These are phyloP conservation scores for Pseudogymnoascus sp. DNA, from an alignment of 2,329 filamentous ascomycete genomes.

Conservation along the genomic window DNA sequence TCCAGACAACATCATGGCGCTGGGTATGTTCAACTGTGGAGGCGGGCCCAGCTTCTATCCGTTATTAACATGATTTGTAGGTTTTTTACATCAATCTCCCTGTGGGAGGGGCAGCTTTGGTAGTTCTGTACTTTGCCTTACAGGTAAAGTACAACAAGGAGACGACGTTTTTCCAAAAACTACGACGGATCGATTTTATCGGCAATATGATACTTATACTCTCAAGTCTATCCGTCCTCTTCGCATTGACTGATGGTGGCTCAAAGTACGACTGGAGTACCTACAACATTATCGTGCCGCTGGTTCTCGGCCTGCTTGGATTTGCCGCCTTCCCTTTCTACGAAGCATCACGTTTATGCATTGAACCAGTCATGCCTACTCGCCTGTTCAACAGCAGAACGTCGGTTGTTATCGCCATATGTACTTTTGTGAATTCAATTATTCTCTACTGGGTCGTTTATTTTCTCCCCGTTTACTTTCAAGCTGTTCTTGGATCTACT, in stretches of 20 bases:
- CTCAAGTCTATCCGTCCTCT: constrained; percentile 32
- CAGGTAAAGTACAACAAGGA: constrained; percentile 30
- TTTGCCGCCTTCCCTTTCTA: constrained; percentile 27
- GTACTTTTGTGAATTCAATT: constrained; percentile 32
- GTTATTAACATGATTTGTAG: background rate
- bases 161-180: constrained; percentile 26
- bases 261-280: constrained; percentile 35
- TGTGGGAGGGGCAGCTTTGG: constrained; percentile 17
- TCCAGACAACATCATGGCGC: constrained; percentile 34
- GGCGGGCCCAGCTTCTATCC: background rate
- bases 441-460: constrained; percentile 27
- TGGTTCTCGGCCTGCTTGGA: constrained; percentile 36
- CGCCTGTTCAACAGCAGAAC: constrained; percentile 11
- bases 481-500: background rate
- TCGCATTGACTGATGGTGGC: constrained; percentile 38
- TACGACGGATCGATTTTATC: constrained; percentile 34
- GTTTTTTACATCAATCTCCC: constrained; percentile 15
- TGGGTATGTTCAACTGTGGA: constrained; percentile 31
- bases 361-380: constrained; percentile 11
- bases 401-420: constrained; percentile 14
- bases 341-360: constrained; percentile 9
- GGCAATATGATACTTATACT: constrained; percentile 37
- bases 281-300: constrained; percentile 32
- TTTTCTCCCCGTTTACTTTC: constrained; percentile 10
- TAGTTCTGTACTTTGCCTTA: background rate